Base-by-base conservation (phyloP, 352 stramenopile species). In the Pythium scleroteichum region DNA sequence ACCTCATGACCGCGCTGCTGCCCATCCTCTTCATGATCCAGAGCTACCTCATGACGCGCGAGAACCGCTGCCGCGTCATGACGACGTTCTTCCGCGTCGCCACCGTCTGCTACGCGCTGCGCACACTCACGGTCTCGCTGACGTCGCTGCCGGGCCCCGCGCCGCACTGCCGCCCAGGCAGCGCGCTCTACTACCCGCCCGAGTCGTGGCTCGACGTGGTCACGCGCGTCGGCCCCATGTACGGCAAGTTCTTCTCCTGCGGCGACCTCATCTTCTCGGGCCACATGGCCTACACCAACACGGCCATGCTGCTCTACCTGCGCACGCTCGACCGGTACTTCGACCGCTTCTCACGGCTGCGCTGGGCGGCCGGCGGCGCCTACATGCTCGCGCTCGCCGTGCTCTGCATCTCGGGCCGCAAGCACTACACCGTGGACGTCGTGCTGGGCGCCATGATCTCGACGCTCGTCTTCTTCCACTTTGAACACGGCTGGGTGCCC, bases 231-330 rank as follows among this genome's bases (percentile, higher is more conserved):
- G 69, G 69, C 1, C 69, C 69, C 22, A 73, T 73, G 65, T 76
- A 76, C 53, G 69, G 69, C 27, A 61, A 76, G 22, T 69, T 71
- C 54, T 72, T 71, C 45, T 79, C 73, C 41, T 82, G 73, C 50
- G 73, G 73, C 29, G 73, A 82, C 51, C 66, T 82, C 38, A 73
- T 82, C 33, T 82, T 82, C 61, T 79, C 68, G 14, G 73, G 73
- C 20, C 73, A 82, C 59, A 76, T 76, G 59, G 69, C 70, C 6
- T 79, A 78, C 68, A 78, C 73, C 19, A 82, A 65, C 48, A 70
- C 53, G 40, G 71, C 73, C 6, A 55, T 78, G 49, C 59, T 82
- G 47, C 53, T 78, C 19, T 75, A 80, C 52, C 56, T 80, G 33
- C 71, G 73, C 24, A 66, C 61, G 38, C 61, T 75, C 41, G 70